These are phyloP conservation scores for Saturnispora diversa DNA, from an alignment of 805 yeast species.

Conservation along the genomic window DNA sequence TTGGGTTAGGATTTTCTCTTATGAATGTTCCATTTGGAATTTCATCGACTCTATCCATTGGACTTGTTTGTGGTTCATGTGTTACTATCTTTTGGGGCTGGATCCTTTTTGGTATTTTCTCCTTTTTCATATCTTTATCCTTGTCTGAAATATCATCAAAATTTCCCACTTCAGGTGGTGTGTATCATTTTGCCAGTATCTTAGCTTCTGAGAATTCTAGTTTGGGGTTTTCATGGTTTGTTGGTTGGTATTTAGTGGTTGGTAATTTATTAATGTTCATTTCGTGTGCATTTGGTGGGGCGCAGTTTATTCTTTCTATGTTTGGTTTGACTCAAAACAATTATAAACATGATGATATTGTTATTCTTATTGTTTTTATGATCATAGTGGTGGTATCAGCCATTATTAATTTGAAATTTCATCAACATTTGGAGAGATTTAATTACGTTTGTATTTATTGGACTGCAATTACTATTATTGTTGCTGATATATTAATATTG, in stretches of 20 bases:
- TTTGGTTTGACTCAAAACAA: slow-evolving; percentile 54
- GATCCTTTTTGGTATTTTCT: slow-evolving; percentile 54
- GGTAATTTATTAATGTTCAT: slow-evolving; percentile 77
- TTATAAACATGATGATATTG: slow-evolving; percentile 47
- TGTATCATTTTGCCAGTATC: slow-evolving; percentile 70
- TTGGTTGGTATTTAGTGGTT: slow-evolving; percentile 66
- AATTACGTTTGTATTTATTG: slow-evolving; percentile 65
- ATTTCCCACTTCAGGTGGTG: slow-evolving; percentile 69
- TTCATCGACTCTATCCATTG: slow-evolving; percentile 64
- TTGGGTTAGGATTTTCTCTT: slow-evolving; percentile 71
- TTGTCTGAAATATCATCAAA: slow-evolving; percentile 72
- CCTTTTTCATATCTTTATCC: slow-evolving; percentile 59
- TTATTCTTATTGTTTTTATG: slow-evolving; percentile 51
- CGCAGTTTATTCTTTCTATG: slow-evolving; percentile 62
- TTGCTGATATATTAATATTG: slow-evolving; percentile 56
- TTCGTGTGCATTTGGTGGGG: slow-evolving; percentile 66
- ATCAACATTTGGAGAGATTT: slow-evolving; percentile 52
- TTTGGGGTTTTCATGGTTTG: slow-evolving; percentile 60
- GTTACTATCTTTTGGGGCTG: slow-evolving; percentile 72
- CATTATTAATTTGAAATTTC: slow-evolving; percentile 52
- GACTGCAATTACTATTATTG: slow-evolving; percentile 63
- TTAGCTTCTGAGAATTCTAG: slow-evolving; percentile 52
- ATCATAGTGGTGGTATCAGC: slow-evolving; percentile 52
- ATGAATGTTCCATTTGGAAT: slow-evolving; percentile 81
- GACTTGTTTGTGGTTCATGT: slow-evolving; percentile 69